Percentiles rank a stretch among this genome's conserved stretches.
Evolutionary conservation across 352 stramenopile genomes (phyloP).

Genomic region (Phytophthora capsici): DNA sequence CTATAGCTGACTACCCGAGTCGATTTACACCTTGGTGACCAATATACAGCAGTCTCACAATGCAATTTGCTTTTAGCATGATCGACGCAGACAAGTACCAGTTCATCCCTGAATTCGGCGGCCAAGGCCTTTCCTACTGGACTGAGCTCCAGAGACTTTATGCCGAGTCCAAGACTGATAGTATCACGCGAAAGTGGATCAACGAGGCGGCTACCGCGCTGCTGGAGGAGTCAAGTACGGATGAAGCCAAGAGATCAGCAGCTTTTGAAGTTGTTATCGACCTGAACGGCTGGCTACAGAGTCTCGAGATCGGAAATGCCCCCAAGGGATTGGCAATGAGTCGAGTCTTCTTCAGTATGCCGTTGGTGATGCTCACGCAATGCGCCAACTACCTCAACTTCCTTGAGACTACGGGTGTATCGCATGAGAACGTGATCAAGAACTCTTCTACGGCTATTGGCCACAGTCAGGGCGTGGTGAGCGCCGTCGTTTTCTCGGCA

Average conservation of each 20-base stretch:
- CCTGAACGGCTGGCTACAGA: conserved; percentile 62
- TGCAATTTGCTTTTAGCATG: neutral
- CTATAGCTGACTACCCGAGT: neutral
- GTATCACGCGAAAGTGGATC: conserved; percentile 49
- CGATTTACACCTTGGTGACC: neutral
- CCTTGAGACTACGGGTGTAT: conserved; percentile 54
- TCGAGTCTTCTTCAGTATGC: conserved; percentile 77
- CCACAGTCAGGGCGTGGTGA: conserved; percentile 87
- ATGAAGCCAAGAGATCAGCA: conserved; percentile 44
- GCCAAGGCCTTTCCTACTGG: conserved; percentile 77
- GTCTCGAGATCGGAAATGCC: conserved; percentile 24
- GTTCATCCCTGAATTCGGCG: conserved; percentile 70
- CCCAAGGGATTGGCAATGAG: conserved; percentile 26
- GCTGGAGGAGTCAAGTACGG: conserved; percentile 53
- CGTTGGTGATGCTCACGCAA: conserved; percentile 79
- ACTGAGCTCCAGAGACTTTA: conserved; percentile 64
- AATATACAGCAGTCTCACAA: neutral
- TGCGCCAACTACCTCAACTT: conserved; percentile 81
- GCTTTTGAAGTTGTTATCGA: conserved; percentile 60
- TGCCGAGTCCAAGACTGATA: conserved; percentile 32
- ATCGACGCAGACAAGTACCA: conserved; percentile 30
- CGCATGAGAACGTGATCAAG: conserved; percentile 68
- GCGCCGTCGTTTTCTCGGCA: conserved; percentile 67
- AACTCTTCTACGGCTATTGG: conserved; percentile 55
- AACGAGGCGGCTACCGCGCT: conserved; percentile 51